phyloP scores from a whole-genome alignment of 2,329 filamentous ascomycete genomes.

The Cercospora sesami region DNA sequence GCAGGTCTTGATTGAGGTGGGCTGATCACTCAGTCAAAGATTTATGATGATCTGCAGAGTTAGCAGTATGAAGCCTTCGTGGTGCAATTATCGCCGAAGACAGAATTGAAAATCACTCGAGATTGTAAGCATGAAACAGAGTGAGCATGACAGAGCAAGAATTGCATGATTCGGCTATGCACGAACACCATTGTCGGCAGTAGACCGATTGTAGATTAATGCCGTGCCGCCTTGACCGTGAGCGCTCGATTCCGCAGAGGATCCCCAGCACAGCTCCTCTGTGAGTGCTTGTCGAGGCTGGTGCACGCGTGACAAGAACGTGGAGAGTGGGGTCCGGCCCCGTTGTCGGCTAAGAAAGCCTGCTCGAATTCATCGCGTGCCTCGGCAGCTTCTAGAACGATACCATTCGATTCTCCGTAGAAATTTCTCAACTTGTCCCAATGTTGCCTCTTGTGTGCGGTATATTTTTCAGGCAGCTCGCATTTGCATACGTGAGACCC shows the following conservation, averaged over 20 bases:
- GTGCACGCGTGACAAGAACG: conserved; percentile 1
- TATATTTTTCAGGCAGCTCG: not conserved
- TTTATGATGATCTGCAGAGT: not conserved
- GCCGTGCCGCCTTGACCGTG: not conserved
- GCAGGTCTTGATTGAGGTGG: not conserved
- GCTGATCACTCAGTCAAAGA: not conserved
- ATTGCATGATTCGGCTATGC: not conserved
- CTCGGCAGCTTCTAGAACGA: conserved; percentile 1
- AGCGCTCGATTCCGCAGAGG: not conserved
- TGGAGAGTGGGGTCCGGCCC: conserved; percentile 10
- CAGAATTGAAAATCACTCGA: not conserved
- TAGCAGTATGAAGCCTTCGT: not conserved
- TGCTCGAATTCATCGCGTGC: not conserved
- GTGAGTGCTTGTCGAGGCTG: not conserved
- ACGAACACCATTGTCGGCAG: not conserved
- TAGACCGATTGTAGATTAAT: not conserved
- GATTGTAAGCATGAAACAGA: not conserved
- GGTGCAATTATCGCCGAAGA: not conserved
- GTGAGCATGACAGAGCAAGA: not conserved
- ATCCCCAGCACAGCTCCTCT: not conserved
- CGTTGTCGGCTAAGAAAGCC: not conserved
- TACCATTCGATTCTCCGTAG: not conserved
- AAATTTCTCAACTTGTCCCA: not conserved
- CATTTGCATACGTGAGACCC: not conserved
- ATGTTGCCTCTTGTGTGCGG: not conserved